Conservation (phyloP, 2,329 filamentous ascomycete genomes). For the Colletotrichum tabaci region DNA sequence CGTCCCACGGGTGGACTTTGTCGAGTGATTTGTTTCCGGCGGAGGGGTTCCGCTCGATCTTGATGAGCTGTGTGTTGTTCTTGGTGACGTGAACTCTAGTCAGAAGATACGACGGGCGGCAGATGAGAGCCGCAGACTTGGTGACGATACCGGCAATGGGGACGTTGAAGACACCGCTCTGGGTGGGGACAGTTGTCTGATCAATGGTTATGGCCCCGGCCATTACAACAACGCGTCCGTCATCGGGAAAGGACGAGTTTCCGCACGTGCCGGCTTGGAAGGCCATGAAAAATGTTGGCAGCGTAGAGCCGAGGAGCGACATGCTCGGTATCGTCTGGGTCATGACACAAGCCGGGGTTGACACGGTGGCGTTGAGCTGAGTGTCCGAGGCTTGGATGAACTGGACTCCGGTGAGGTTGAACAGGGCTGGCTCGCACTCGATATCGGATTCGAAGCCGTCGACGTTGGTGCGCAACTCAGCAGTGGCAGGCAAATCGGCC, state of each 20-base stretch:
- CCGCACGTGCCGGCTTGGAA: conserved; percentile 46
- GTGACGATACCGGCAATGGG: conserved; percentile 44
- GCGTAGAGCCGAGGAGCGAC: conserved; percentile 30
- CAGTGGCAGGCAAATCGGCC: conserved; percentile 44
- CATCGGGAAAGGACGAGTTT: conserved; percentile 37
- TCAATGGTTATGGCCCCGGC: conserved; percentile 45
- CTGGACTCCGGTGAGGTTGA: conserved; percentile 47
- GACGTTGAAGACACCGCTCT: conserved; percentile 27
- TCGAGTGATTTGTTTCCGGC: conserved; percentile 38
- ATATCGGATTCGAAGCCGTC: conserved; percentile 53
- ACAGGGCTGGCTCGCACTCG: conserved; percentile 50
- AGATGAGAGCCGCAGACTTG: conserved; percentile 48
- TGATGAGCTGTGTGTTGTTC: conserved; percentile 44
- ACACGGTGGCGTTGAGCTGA: conserved; percentile 51
- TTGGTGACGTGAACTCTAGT: conserved; percentile 45
- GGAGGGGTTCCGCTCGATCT: conserved; percentile 32
- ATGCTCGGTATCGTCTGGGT: conserved; percentile 44
- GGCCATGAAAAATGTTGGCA: conserved; percentile 44
- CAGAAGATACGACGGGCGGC: conserved; percentile 47
- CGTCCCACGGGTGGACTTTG: conserved; percentile 46
- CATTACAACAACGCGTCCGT: conserved; percentile 47
- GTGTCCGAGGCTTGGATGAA: conserved; percentile 41
- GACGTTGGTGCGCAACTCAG: conserved; percentile 50
- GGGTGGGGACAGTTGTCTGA: conserved; percentile 16
- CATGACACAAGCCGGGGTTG: conserved; percentile 40